Percentiles rank a stretch among this genome's conserved stretches.
Evolutionary conservation across 2,329 filamentous ascomycete species (phyloP).

Genomic region (Harringtonia lauricola): DNA sequence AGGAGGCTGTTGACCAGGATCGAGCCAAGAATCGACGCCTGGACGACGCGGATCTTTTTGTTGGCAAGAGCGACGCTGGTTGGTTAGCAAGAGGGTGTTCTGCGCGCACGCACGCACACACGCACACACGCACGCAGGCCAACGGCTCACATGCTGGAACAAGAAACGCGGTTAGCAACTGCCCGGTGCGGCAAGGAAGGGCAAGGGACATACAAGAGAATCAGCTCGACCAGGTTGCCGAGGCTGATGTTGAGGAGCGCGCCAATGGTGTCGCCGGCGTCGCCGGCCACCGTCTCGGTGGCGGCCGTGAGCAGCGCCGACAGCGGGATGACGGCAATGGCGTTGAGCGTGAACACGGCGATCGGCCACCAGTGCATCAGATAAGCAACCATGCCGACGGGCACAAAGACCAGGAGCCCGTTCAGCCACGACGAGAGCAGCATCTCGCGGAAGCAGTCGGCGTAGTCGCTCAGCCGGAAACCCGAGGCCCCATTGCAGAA

Average conservation of each 20-base stretch:
- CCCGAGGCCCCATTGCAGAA: too few species aligned
- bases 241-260: slow-evolving; percentile 36
- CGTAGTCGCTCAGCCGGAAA: too few species aligned
- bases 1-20: slow-evolving; percentile 91
- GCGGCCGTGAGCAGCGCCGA: slow-evolving; percentile 62
- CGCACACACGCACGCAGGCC: too few species aligned
- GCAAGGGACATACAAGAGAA: slow-evolving; percentile 48
- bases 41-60: slow-evolving; percentile 88
- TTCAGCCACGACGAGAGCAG: slow-evolving; percentile 69
- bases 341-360: slow-evolving; percentile 62
- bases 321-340: slow-evolving; percentile 63
- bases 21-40: slow-evolving; percentile 92
- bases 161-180: too few species aligned
- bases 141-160: slow-evolving; percentile 59
- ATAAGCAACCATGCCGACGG: slow-evolving; percentile 59
- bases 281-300: slow-evolving; percentile 58
- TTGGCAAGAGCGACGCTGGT: slow-evolving; percentile 58
- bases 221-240: slow-evolving; percentile 68
- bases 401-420: slow-evolving; percentile 64
- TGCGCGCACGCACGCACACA: too few species aligned
- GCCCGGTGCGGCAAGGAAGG: too few species aligned
- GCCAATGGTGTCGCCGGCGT: slow-evolving; percentile 7
- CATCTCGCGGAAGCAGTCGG: slow-evolving; percentile 25
- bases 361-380: slow-evolving; percentile 42
- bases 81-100: slow-evolving; percentile 12